Base-by-base conservation (phyloP, 1,284 basidiomycete genomes). In the Neolentinus lepideus region DNA sequence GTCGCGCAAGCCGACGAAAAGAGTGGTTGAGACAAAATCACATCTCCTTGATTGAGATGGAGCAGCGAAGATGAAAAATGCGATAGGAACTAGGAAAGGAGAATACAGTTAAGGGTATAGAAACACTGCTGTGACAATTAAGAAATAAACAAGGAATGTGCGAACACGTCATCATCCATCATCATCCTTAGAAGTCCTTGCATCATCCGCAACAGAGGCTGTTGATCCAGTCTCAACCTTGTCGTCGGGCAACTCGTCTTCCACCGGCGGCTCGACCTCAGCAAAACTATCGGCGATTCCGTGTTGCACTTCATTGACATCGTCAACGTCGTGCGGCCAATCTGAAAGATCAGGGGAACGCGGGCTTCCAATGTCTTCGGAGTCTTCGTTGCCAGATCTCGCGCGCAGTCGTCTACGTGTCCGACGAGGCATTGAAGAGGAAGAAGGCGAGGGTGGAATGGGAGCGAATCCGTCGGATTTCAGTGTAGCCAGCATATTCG, bases 401-500 rank as follows among this genome's bases (percentile, higher is more conserved):
- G 24, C 24, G 48, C 61, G 59, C 25, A 60, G 55, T 56, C 61
- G 53, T 27, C 61, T 59, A 50, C 61, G 67, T 53, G 66, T 63
- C 56, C 69, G 64, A 25, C 61, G 54, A 8, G 47, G 52, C 52
- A 62, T 59, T 21, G 66, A 53, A 3, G 60, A 57, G 2, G 66
- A 64, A n/a, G 73, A 65, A 16, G 73, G 69, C 14, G 64, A 61
- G 29, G 74, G 68, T n/a, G 63, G 54, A 27, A 67, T 63, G 2
- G 64, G 58, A 36, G 59, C 64, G 58, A 77, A 78, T 0, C 83
- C 85, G 60, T 84, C 80, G 3, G 83, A 81, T 66, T 90, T 77
- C 35, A 92, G 75, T 46, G 77, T 78, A 10, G 85, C 85, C 56
- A 92, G 67, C 85, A 92, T 87, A 61, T 86, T 81, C 52, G 79